Percentiles rank a stretch among this genome's conserved stretches.
phyloP scores from a whole-genome alignment of 345 rosid species.

The Pugionium cornutum region DNA sequence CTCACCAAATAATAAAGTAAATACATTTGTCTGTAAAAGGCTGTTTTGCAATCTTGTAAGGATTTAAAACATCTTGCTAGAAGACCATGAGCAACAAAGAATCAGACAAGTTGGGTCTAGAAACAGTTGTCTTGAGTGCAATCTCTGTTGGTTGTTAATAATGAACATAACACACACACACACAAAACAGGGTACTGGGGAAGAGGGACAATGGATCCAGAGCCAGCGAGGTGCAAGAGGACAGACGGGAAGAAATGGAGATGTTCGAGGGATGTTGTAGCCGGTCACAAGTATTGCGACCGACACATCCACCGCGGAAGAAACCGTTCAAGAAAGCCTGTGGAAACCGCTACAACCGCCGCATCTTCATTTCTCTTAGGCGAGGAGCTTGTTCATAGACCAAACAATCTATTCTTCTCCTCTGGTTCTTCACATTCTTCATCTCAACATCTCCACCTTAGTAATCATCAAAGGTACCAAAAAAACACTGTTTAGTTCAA shows the following conservation, averaged over 20 bases:
- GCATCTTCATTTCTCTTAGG: conserved; percentile 33
- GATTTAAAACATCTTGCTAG: neutral
- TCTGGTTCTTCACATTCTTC: conserved; percentile 30
- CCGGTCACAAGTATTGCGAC: conserved; percentile 87
- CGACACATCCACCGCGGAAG: conserved; percentile 99
- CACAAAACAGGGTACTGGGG: conserved; percentile 46
- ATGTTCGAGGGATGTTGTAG: conserved; percentile 85
- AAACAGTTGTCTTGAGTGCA: conserved; percentile 21
- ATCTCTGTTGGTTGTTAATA: conserved; percentile 16
- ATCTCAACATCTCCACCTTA: conserved; percentile 37
- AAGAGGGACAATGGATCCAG: conserved; percentile 69
- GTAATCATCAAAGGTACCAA: conserved; percentile 35
- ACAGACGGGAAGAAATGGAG: conserved; percentile 94
- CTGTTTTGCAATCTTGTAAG: neutral
- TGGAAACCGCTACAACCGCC: conserved; percentile 54
- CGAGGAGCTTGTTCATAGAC: conserved; percentile 32
- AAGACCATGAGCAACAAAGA: conserved; percentile 9
- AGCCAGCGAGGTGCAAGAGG: conserved; percentile 85
- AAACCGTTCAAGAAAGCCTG: conserved; percentile 99
- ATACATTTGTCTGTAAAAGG: conserved; percentile 2
- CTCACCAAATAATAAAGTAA: conserved; percentile 11
- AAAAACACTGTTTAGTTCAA: neutral
- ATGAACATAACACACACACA: conserved; percentile 11
- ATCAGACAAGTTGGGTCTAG: conserved; percentile 8
- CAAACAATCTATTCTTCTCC: conserved; percentile 33